Evolutionary conservation across 139 green algal genomes (phyloP), one percentile per base, ranked within the genome.

Genomic region (Coelastrella sp.): DNA sequence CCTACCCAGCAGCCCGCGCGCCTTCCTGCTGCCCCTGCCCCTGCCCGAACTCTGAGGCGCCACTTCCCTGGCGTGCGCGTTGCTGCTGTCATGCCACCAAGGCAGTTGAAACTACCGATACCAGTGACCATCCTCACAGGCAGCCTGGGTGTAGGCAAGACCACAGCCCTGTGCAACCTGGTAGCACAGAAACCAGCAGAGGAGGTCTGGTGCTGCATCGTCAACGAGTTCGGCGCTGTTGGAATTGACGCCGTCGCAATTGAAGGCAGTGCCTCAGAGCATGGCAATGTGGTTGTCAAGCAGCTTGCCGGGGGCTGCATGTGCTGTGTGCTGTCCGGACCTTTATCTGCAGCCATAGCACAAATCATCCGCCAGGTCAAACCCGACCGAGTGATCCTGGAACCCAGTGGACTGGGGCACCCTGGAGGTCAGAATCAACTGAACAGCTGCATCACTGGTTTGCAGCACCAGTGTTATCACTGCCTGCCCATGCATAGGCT

Each of bases 281-380:
- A 11, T 17, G 32, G 47, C 4, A 16, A 58, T 47, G 61, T 95
- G 16, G 85, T 92, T 7, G 89, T 97, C 3, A 86, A 88, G 16
- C 92, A 97, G 93, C 91, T 97, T 7, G 94, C 93, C 3, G 95
- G 95, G 7, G 95, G 95, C 59, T 97, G 95, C 91, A 92, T 97
- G 83, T 97, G 96, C 94, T 97, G 96, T 91, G 92, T 90, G 22
- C 66, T 93, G 20, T 91, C 91, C n/a, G 92, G 92, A n/a, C 88
- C 93, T 14, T 94, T 96, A 10, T 80, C 87, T 2, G 74, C 93
- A 7, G 89, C 95, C 57, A 92, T 97, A 3, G 95, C 92, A 0
- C 95, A 97, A 92, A 83, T 97, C 57, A 79, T 97, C 23, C 94
- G 95, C 4, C 77, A 92, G 10, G 85, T 88, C 3, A 95, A 95